phyloP scores from a whole-genome alignment of 2,329 filamentous ascomycete genomes.

The Colletotrichum lupini region DNA sequence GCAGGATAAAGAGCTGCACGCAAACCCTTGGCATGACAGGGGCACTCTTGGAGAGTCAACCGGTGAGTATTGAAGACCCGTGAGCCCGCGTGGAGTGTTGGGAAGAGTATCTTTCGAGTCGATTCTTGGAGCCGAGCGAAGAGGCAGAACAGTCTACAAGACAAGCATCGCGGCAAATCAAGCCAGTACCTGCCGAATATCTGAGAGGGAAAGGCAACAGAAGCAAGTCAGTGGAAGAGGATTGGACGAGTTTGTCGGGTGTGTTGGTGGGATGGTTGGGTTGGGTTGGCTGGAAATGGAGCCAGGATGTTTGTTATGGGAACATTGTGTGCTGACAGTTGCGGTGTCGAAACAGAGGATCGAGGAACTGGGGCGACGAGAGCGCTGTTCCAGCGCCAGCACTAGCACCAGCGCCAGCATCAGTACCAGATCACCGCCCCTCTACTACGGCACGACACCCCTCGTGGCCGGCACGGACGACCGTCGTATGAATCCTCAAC shows the following conservation, averaged over 20 bases:
- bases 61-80: conserved; percentile 22
- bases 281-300: neutral
- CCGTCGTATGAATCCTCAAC: conserved; percentile 56
- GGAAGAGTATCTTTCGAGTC: neutral
- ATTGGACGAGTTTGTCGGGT: neutral
- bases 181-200: neutral
- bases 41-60: conserved; percentile 40
- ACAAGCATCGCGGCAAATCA: neutral
- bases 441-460: conserved; percentile 45
- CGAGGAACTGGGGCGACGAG: conserved; percentile 32
- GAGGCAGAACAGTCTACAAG: neutral
- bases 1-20: conserved; percentile 33
- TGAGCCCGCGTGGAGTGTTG: neutral
- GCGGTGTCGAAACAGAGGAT: conserved; percentile 29
- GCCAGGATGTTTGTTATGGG: conserved; percentile 11
- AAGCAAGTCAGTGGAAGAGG: neutral
- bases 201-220: neutral
- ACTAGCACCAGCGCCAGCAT: conserved; percentile 39
- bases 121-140: neutral
- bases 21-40: conserved; percentile 44
- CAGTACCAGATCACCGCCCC: conserved; percentile 42
- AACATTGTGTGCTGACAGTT: conserved; percentile 19
- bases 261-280: neutral
- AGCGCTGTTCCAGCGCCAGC: conserved; percentile 29
- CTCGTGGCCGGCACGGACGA: conserved; percentile 50